phyloP scores from a whole-genome alignment of 2,329 filamentous ascomycete species.

The Fusarium secorum region DNA sequence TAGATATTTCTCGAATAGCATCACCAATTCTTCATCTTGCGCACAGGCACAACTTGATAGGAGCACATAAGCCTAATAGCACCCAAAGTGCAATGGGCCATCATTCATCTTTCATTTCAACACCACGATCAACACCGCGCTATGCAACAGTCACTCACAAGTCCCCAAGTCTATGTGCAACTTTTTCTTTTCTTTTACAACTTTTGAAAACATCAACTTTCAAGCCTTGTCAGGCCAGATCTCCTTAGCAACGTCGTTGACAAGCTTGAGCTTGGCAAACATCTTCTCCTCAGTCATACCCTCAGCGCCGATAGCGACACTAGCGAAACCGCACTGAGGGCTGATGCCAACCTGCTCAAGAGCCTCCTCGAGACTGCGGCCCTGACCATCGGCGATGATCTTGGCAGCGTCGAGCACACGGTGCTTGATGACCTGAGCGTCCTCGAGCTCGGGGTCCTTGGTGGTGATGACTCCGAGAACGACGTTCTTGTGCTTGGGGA shows the following conservation, averaged over 20 bases:
- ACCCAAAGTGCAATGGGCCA: background rate
- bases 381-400: constrained; percentile 71
- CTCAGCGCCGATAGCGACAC: constrained; percentile 71
- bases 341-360: constrained; percentile 71
- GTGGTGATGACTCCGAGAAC: constrained; percentile 68
- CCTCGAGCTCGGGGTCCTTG: constrained; percentile 66
- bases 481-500: constrained; percentile 68
- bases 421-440: constrained; percentile 61
- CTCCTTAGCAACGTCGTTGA: constrained; percentile 70
- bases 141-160: constrained; percentile 13
- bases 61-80: background rate
- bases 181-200: background rate
- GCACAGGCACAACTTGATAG: background rate
- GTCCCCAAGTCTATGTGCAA: background rate
- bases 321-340: constrained; percentile 76
- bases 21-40: background rate
- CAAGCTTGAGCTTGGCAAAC: constrained; percentile 74
- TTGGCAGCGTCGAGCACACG: constrained; percentile 66
- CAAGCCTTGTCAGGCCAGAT: constrained; percentile 60
- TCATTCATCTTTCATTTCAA: constrained; percentile 3
- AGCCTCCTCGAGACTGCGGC: constrained; percentile 68
- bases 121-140: constrained; percentile 26
- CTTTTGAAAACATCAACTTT: background rate
- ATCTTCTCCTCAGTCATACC: constrained; percentile 72
- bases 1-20: background rate